Evolutionary conservation across 2,329 filamentous ascomycete genomes (phyloP), one percentile per base, ranked within the genome.

Genomic region (Zymoseptoria passerinii): DNA sequence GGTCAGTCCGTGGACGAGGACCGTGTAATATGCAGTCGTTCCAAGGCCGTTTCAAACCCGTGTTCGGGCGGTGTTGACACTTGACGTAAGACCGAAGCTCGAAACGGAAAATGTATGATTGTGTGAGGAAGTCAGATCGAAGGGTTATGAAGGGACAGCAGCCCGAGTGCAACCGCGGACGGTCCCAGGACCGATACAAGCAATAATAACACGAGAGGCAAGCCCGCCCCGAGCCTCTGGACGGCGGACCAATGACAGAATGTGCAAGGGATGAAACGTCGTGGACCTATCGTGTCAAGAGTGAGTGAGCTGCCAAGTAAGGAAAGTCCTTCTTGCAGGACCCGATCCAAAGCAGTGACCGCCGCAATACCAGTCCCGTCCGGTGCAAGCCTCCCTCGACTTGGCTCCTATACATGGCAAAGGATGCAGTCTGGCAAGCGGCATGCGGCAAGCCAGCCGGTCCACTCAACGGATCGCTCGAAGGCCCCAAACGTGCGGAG

Each of bases 221-320:
- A 59, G 59, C 56, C 50, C 55, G 59, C 53, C 58, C 61, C 66
- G 66, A 63, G 55, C 59, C 59, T 63, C 58, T 60, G 59, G 61
- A 61, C 58, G 59, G 61, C 55, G 57, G 58, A 57, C 61, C 62
- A 67, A 64, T 66, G 64, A 63, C 62, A 67, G 64, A 40, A 55
- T 56, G 63, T 62, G 70, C 69, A 71, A 70, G 69, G 69, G 67
- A 64, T 69, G 68, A 70, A 68, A 70, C 68, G 59, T 57, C 63
- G 65, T 65, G 58, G 62, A 64, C 62, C 63, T 65, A 66, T 67
- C 62, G 61, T 63, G 60, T 62, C 59, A 63, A 56, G 57, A 59
- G 54, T 53, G 57, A 59, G 54, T 53, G 55, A 52, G 23, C 55
- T 60, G 62, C 63, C 61, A 68, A 61, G 61, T 67, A 64, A 66